Base-by-base conservation (phyloP, 1,139 yeast genomes). In the Suhomyces bokatorum region DNA sequence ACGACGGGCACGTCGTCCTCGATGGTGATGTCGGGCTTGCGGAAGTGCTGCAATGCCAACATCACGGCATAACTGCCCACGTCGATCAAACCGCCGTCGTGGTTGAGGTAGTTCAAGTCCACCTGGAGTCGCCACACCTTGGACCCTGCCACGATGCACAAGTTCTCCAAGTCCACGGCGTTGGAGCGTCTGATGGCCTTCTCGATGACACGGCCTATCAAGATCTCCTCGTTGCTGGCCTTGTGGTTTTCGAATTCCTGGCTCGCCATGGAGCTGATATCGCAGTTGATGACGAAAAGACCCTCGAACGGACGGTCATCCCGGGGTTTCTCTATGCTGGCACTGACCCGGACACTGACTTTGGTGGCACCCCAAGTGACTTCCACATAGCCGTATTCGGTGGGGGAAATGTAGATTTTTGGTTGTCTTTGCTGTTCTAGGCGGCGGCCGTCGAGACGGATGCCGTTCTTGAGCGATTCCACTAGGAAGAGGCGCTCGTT, bases 271-370 rank as follows among this genome's bases (percentile, higher is more conserved):
- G 97, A 86, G 14, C 91, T 80, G 40, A 88, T 80, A 58, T 93
- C 98, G 6, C 96, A 87, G 40, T 87, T 81, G 26, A 93, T 90
- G 35, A 79, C 72, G 60, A 93, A 90, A 4, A 87, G 63, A 1
- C 99, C 99, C 65, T 95, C 99, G 60, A 88, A 91, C 1, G 98
- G 98, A 42, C 97, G 75, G 55, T 91, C 96, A 44, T 89, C 96
- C 54, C 78, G 85, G 0, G 99, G 99, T 49, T 80, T 78, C 9
- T 81, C 76, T n/a, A 95, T 83, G 46, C 81, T 85, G 16, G 96
- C 87, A 20, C 93, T 83, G 2, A 91, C 83, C 46, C 93, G 77
- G 13, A 86, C 93, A 3, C 87, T 82, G 4, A 93, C 80, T 55
- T 78, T 71, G 37, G 57, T 47, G 26, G 76, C 68, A 1, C 98